These are phyloP conservation scores for Penicillium malachiteum DNA, from an alignment of 495 filamentous ascomycete species.

Conservation along the genomic window DNA sequence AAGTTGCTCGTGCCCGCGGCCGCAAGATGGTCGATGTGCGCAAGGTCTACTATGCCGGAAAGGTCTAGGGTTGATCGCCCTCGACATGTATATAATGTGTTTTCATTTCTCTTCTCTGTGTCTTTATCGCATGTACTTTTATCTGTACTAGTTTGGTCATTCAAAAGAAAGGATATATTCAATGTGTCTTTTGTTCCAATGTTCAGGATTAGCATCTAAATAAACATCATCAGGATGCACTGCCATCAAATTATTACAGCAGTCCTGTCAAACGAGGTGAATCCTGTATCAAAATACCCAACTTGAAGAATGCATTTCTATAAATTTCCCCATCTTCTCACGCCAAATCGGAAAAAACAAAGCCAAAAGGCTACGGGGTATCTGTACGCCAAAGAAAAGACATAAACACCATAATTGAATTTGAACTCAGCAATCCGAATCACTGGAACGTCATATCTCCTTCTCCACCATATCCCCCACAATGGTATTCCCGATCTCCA, in stretches of 20 bases:
- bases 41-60: constrained; percentile 95
- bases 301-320: too few species aligned
- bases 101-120: constrained; percentile 27
- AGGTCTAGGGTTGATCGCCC: constrained; percentile 41
- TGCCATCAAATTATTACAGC: too few species aligned
- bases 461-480: constrained; percentile 29
- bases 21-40: constrained; percentile 94
- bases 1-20: constrained; percentile 79
- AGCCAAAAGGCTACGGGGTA: too few species aligned
- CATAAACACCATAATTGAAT: neutral
- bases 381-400: constrained; percentile 5
- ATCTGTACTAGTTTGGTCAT: constrained; percentile 21
- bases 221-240: too few species aligned
- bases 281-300: neutral
- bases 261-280: too few species aligned
- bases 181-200: neutral
- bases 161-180: constrained; percentile 15
- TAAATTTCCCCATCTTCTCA: too few species aligned
- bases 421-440: constrained; percentile 10
- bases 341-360: neutral
- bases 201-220: neutral
- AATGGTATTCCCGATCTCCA: constrained; percentile 31
- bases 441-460: constrained; percentile 39
- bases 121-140: constrained; percentile 35
- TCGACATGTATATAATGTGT: constrained; percentile 44